Base-by-base conservation (phyloP, 2,329 filamentous ascomycete genomes). In the Coniochaeta sp. region DNA sequence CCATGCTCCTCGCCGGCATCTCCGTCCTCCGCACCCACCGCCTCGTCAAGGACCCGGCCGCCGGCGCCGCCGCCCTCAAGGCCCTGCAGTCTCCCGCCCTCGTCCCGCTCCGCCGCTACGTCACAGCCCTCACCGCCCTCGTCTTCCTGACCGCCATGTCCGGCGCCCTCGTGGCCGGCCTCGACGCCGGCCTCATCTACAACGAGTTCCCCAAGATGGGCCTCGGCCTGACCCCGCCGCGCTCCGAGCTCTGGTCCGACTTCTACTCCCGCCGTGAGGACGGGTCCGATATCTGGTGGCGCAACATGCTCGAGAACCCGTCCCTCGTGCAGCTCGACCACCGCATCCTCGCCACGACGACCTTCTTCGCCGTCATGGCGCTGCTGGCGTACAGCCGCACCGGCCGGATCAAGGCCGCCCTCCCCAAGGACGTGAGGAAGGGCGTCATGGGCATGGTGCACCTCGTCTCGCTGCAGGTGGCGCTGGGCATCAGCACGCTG, bases 161-260 rank as follows among this genome's bases (percentile, higher is more conserved):
- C 4, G 94, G 92, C 51, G 92, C 86, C 5, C 80, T 99, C 2
- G 94, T 99, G 28, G 94, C 94, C 6, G 94, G 94, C 28, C 84
- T 99, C 13, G 94, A 99, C 65, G 94, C 94, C 8, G 94, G 94
- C 8, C 78, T 99, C 52, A 97, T 99, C 70, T 99, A 99, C 77
- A 99, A 99, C 67, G 91, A 99, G 69, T 97, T 99, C 68, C 94
- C 94, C 6, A 89, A 81, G 70, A 99, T 99, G 94, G 94, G 94
- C 8, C 70, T 82, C 3, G 90, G 91, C 10, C 73, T 95, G 20
- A 78, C 89, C 0, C 92, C 92, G 1, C 92, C 92, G 1, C 82
- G 79, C 63, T 77, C 82, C 9, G 92, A 97, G 72, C 83, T 97
- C 28, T 91, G 89, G 68, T 86, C 92, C 63, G 75, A 81, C 32